A percentile compares a stretch with the other conserved stretches of the same genome.
Conservation (phyloP, 257 asterid species). For the Coffea canephora region DNA sequence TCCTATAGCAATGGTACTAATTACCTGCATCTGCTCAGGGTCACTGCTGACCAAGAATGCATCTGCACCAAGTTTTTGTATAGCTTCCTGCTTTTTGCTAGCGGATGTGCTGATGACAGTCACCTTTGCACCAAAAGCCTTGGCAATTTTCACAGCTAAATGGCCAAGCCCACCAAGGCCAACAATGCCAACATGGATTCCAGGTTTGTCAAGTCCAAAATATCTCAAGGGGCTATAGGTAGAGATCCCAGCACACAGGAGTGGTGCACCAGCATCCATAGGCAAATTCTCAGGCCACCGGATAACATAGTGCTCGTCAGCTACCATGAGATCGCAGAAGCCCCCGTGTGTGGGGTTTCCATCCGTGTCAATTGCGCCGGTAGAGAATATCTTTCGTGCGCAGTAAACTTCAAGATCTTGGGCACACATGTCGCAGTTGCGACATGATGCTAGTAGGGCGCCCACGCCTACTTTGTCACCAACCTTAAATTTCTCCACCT, state of each 20-base stretch:
- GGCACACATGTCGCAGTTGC: conserved; percentile 20
- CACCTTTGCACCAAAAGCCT: conserved; percentile 43
- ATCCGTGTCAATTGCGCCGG: conserved; percentile 14
- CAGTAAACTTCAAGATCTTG: conserved; percentile 28
- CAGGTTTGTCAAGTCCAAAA: conserved; percentile 43
- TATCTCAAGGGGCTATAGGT: conserved; percentile 38
- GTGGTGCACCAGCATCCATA: conserved; percentile 39
- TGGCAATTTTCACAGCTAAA: conserved; percentile 43
- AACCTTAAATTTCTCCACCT: conserved; percentile 40
- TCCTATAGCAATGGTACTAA: background rate
- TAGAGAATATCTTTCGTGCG: background rate
- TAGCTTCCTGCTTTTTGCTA: conserved; percentile 41
- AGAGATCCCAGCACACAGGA: conserved; percentile 49
- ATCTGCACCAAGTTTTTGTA: conserved; percentile 40
- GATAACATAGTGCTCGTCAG: conserved; percentile 34
- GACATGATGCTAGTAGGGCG: conserved; percentile 17
- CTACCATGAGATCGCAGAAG: conserved; percentile 35
- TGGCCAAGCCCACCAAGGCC: conserved; percentile 58
- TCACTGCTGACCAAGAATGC: conserved; percentile 43
- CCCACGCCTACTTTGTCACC: conserved; percentile 32
- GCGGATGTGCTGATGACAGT: conserved; percentile 42
- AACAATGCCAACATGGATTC: conserved; percentile 37
- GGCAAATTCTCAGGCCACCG: conserved; percentile 44
- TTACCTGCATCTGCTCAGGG: conserved; percentile 38
- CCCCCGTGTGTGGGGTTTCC: conserved; percentile 41